Evolutionary conservation across 495 filamentous ascomycete species (phyloP), one percentile per base, ranked within the genome.

Genomic region (Haplographium delicatum): DNA sequence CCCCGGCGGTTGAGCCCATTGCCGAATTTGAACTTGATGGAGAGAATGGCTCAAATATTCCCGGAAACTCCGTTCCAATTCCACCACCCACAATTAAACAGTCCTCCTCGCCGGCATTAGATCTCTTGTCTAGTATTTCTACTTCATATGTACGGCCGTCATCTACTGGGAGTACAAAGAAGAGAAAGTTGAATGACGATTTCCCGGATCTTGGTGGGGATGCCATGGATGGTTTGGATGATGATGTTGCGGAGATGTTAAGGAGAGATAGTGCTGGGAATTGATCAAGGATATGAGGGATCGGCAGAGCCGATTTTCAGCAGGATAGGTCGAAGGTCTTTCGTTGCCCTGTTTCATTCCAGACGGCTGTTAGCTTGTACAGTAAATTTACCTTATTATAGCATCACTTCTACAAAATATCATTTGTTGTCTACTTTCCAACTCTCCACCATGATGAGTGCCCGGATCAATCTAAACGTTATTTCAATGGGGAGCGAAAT

Each of bases 211-310:
- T 89, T 43, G 85, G 81, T 0, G 72, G 72, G 10, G 81, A 85
- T 58, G 73, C 68, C 30, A 75, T 79, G 66, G 83, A 81, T 53
- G 89, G 82, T 24, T 71, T 94, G 55, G 88, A 94, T 60, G 82
- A 85, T 1, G 88, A 91, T 65, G 85, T 94, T 26, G 82, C 83
- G n/a, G 85, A 89, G 51, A 79, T 91, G 65, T 70, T 94, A 51
- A 75, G 80, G 44, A 76, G 80, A 52, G 73, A 54, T 53, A 54
- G 35, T 35, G 45, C 46, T 35, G 50, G 50, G 24, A 51, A 47
- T 27, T 30, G 44, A 1, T n/a, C n/a, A n/a, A n/a, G n/a, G n/a
- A n/a, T n/a, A n/a, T n/a, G n/a, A n/a, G n/a, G n/a, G n/a, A n/a
- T n/a, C n/a, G n/a, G n/a, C n/a, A n/a, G n/a, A n/a, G n/a, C n/a